Evolutionary conservation across 225 moss, liverwort and hornwort genomes (phyloP).

Genomic region (Bryum argenteum): DNA sequence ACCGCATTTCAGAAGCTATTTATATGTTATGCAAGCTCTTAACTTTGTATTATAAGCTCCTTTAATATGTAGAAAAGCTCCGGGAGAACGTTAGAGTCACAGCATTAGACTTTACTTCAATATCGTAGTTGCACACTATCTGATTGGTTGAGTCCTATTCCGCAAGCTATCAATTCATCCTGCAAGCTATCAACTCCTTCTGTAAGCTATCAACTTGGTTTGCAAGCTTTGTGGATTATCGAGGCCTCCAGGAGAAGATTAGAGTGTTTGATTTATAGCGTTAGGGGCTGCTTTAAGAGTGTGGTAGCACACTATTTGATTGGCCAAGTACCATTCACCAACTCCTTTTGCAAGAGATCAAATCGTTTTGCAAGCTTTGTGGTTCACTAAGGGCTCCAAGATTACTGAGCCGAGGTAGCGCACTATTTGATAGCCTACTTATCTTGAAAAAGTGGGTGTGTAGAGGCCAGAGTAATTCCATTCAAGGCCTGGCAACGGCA

Average conservation of each 20-base stretch:
- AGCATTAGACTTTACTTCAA: too few species aligned
- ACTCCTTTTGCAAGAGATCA: too few species aligned
- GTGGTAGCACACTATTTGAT: background rate
- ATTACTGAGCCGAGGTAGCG: background rate
- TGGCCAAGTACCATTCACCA: background rate
- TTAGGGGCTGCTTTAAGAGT: background rate
- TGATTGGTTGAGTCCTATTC: slow-evolving; percentile 27
- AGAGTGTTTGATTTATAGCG: background rate
- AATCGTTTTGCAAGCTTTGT: too few species aligned
- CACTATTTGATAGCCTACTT: background rate
- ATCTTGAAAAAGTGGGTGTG: slow-evolving; percentile 12
- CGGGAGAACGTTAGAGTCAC: too few species aligned
- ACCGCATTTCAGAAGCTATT: too few species aligned
- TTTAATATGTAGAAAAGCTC: too few species aligned
- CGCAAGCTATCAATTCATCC: slow-evolving; percentile 4
- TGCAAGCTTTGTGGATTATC: background rate
- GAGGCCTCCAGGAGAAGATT: slow-evolving; percentile 11
- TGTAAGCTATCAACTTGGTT: background rate
- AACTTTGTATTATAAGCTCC: too few species aligned
- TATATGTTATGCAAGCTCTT: too few species aligned
- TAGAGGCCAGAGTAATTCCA: slow-evolving; percentile 58
- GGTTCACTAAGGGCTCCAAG: too few species aligned
- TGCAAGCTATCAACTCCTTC: background rate
- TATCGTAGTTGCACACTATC: too few species aligned
- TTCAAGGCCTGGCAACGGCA: slow-evolving; percentile 68